Base-by-base conservation (phyloP, 306 rosid genomes). In the Casuarina cunninghamiana region DNA sequence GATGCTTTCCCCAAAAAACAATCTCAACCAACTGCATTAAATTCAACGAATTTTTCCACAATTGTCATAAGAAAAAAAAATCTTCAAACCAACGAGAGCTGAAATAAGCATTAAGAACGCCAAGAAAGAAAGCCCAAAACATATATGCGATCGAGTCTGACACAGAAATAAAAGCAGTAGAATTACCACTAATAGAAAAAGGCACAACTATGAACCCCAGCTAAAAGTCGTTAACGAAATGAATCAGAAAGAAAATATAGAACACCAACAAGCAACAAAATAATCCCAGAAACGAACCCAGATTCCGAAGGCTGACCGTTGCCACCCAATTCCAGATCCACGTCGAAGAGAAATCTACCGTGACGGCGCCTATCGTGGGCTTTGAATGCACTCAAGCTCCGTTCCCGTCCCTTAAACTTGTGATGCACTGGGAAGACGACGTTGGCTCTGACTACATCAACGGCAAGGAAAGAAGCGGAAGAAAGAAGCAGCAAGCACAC, bases 271-370 rank as follows among this genome's bases (percentile, higher is more conserved):
- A 16, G 26, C 6, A 17, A 44, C 26, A 41, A 71, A 53, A 10
- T 42, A 42, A 46, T 45, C 19, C 38, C 8, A 12, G 19, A 73
- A 53, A 71, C 81, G 0, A 66, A 96, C 99, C 99, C 99, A 75
- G 84, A 73, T 78, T 84, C 81, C 70, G 91, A 66, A 57, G 98
- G 94, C 7, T 69, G 79, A 10, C 97, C 97, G 82, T 84, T 87
- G 76, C 99, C 99, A 57, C 97, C 99, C 71, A 96, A 81, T 75
- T 80, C 67, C 41, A 93, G 37, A 85, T 96, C 98, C 13, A 84
- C 71, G 3, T 90, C 90, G 53, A 88, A 80, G 42, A 96, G 93
- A 78, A 93, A 49, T 75, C 99, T 91, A 41, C 91, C 88, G 10
- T 81, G 94, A 49, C 99, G 96, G 32, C 19, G 82, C 48, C 61